phyloP scores from a whole-genome alignment of 306 rosid species.

The Psophocarpus tetragonolobus region DNA sequence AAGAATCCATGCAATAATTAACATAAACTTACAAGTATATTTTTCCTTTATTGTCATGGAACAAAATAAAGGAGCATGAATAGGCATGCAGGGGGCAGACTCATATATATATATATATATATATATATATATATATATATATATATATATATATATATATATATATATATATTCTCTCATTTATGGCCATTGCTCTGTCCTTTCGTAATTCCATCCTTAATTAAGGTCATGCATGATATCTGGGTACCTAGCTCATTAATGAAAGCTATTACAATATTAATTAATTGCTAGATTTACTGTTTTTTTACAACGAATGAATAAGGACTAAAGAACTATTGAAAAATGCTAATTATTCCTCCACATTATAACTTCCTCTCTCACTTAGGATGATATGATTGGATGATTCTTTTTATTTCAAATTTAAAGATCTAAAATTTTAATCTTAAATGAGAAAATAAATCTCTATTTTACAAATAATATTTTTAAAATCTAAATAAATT shows the following conservation, averaged over 20 bases:
- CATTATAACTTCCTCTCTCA: too few relatives aligned
- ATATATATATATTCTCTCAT: background rate
- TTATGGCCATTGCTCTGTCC: slow-evolving; percentile 4
- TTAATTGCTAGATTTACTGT: background rate
- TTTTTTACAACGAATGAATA: background rate
- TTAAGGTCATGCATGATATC: background rate
- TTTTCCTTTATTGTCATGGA: background rate
- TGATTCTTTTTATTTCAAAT: too few relatives aligned
- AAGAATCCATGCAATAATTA: background rate
- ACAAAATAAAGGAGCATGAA: background rate
- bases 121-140: background rate
- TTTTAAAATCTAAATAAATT: too few relatives aligned
- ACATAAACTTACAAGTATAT: background rate
- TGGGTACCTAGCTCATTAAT: background rate
- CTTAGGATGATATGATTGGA: too few relatives aligned
- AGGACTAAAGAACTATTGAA: background rate
- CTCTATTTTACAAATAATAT: too few relatives aligned
- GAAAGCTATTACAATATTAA: background rate
- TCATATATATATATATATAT: background rate
- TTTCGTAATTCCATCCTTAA: background rate
- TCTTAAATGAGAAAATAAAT: too few relatives aligned
- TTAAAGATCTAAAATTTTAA: too few relatives aligned
- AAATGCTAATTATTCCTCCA: too few relatives aligned
- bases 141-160: background rate
- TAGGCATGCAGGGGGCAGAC: background rate